Evolutionary conservation across 495 filamentous ascomycete genomes (phyloP).

Genomic region (Penicillium goetzii): DNA sequence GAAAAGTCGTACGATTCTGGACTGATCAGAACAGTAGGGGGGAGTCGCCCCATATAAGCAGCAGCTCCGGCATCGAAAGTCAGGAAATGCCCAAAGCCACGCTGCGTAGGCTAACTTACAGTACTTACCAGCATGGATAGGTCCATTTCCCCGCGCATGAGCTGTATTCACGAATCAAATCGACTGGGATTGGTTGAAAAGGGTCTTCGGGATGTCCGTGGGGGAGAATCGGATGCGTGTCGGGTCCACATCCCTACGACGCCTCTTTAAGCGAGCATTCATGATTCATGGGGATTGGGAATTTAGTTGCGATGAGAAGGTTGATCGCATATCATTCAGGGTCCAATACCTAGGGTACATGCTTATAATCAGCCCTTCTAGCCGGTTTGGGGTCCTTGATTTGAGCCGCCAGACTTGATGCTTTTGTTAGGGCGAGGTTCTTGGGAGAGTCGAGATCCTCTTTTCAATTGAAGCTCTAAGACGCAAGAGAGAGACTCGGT

Average conservation of each 20-base stretch:
- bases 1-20: conserved; percentile 13
- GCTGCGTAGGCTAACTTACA: too few relatives aligned
- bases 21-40: neutral
- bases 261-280: conserved; percentile 8
- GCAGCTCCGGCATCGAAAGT: conserved; percentile 6
- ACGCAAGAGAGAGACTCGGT: neutral
- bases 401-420: neutral
- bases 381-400: neutral
- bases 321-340: neutral
- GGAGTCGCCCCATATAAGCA: conserved; percentile 16
- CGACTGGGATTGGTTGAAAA: conserved; percentile 12
- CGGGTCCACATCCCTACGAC: conserved; percentile 30
- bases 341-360: neutral
- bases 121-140: neutral
- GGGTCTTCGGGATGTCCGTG: conserved; percentile 23
- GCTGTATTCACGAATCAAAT: neutral
- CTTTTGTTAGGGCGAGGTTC: neutral
- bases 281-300: neutral
- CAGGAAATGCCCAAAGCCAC: conserved; percentile 16
- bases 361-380: neutral
- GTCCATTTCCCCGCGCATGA: conserved; percentile 12
- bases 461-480: neutral
- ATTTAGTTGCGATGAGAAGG: neutral
- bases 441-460: neutral
- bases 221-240: conserved; percentile 22